These are phyloP conservation scores for Flaveria ramosissima DNA, from an alignment of 129 eudicot species.

Conservation along the genomic window DNA sequence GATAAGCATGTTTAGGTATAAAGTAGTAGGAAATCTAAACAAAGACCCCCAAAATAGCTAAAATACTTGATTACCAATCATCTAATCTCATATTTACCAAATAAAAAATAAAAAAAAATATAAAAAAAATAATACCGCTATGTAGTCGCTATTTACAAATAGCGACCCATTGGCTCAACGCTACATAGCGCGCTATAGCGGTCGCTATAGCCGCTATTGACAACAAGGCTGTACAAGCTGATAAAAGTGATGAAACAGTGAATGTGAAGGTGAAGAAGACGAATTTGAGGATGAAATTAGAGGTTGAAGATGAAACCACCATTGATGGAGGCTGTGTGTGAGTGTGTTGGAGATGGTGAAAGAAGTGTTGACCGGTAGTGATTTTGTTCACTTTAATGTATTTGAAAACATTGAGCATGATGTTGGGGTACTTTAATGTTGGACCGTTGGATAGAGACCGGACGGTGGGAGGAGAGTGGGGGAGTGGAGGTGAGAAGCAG, in stretches of 20 bases:
- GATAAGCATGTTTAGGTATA: no score
- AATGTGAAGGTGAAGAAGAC: not conserved
- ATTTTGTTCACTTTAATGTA: conserved; percentile 37
- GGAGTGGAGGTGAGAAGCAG: no score
- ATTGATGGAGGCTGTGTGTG: conserved; percentile 19
- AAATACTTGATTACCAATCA: no score
- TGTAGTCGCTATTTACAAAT: no score
- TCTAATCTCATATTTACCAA: no score
- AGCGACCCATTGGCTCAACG: no score
- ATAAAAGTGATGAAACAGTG: not conserved
- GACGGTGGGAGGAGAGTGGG: conserved; percentile 13
- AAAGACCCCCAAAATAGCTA: no score
- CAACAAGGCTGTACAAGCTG: conserved; percentile 38
- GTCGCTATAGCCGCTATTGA: no score
- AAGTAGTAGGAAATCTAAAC: no score
- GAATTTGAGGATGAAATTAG: conserved; percentile 2
- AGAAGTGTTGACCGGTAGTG: conserved; percentile 34
- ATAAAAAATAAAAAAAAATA: no score
- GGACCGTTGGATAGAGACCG: conserved; percentile 31
- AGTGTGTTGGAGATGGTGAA: conserved; percentile 16
- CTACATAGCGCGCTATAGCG: no score
- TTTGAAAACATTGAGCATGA: conserved; percentile 30
- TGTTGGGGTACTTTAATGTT: conserved; percentile 20
- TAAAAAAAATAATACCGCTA: no score
- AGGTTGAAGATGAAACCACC: conserved; percentile 10